Conservation (phyloP, 202 grass and related monocot genomes). For the Eragrostis tef region DNA sequence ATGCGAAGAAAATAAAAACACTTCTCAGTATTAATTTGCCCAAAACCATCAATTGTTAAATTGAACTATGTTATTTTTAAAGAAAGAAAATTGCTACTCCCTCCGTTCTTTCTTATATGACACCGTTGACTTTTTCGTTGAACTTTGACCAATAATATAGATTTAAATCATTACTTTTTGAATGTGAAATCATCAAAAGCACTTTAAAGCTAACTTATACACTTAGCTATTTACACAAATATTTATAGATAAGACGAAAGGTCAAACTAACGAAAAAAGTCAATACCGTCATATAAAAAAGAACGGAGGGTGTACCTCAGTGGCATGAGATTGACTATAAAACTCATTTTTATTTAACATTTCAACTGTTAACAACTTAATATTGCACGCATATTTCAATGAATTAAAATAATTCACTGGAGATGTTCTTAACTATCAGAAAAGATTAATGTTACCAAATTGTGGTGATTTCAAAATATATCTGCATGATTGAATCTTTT, state of each 20-base stretch:
- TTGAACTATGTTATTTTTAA: constrained; percentile 22
- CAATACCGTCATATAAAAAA: too few relatives aligned
- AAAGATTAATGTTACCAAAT: constrained; percentile 19
- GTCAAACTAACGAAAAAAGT: too few relatives aligned
- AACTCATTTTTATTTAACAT: constrained; percentile 17
- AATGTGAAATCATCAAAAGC: too few relatives aligned
- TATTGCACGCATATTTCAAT: constrained; percentile 15
- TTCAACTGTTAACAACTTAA: constrained; percentile 32
- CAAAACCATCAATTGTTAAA: constrained; percentile 24
- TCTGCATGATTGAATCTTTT: background rate
- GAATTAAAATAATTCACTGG: constrained; percentile 11
- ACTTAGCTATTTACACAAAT: too few relatives aligned
- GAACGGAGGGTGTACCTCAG: too few relatives aligned
- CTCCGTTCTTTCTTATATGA: too few relatives aligned
- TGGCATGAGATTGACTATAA: constrained; percentile 24
- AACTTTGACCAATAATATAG: too few relatives aligned
- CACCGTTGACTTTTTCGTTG: too few relatives aligned
- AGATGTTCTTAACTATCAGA: constrained; percentile 8
- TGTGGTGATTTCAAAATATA: constrained; percentile 16
- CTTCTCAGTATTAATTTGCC: constrained; percentile 9
- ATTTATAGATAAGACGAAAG: too few relatives aligned
- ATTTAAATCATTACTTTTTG: too few relatives aligned
- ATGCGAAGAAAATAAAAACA: constrained; percentile 24
- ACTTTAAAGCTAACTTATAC: too few relatives aligned
- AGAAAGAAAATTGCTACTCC: constrained; percentile 17